Base-by-base conservation (phyloP, 352 stramenopile genomes). In the Phytophthora citrophthora region DNA sequence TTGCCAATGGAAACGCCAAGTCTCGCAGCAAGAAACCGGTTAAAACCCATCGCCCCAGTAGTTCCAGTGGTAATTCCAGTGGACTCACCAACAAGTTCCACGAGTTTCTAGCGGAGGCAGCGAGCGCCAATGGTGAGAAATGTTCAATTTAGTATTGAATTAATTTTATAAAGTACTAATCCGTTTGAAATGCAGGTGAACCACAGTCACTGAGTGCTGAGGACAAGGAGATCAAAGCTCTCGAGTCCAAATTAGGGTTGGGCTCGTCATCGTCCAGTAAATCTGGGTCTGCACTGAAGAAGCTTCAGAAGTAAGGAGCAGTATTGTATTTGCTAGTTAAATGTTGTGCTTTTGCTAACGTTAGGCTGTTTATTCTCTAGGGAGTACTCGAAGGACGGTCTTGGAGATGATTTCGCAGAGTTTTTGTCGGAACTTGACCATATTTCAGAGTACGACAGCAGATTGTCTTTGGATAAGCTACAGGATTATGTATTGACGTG, bases 371-470 rank as follows among this genome's bases (percentile, higher is more conserved):
- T 50, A 49, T 10, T 12, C 54, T 5, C 4, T 50, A 94, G 85
- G 40, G 87, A 95, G 62, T 95, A 88, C 68, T 74, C 77, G 38
- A 88, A 87, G 27, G 87, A 95, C 54, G 87, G 87, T 26, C 48
- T 95, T 11, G 87, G 87, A 27, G 83, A 91, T 38, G 87, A 95
- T 58, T 95, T 95, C 74, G 75, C 75, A 27, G 85, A 91, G 43
- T 95, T 95, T 72, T 63, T 95, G 27, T 76, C 62, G 24, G 78
- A 73, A 32, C 57, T 95, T 24, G 83, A 93, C 61, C 79, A 82
- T 45, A 90, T 95, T 54, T 93, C 87, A 43, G 73, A 84, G 86
- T 91, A 70, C 43, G 38, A 9, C 3, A 40, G 16, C 18, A 34
- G 43, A 40, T n/a, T 52, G 27, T 20, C n/a, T 38, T 20, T n/a